Conservation (phyloP, 2,329 filamentous ascomycete species). For the Aspergillus fijiensis region DNA sequence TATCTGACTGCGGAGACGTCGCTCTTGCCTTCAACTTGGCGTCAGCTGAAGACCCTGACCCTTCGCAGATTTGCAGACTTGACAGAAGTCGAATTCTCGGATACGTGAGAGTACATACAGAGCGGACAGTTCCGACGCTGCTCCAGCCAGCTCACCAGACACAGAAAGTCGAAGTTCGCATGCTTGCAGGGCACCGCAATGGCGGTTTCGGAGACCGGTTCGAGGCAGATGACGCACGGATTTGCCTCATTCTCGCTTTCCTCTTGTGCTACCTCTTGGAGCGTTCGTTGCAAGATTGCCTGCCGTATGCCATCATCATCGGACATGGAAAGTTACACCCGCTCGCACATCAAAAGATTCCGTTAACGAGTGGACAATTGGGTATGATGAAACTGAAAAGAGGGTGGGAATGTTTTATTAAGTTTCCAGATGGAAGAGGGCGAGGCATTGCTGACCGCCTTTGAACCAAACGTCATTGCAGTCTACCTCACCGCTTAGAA, state of each 20-base stretch:
- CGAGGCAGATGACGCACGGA: conserved; percentile 85
- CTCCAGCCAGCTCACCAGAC: conserved; percentile 78
- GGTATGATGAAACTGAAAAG: neutral
- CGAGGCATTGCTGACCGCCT: neutral
- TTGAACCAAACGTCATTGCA: neutral
- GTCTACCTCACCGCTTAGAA: neutral
- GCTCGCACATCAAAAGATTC: neutral
- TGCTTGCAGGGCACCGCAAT: conserved; percentile 76
- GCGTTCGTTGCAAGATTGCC: conserved; percentile 46
- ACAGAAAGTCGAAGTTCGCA: conserved; percentile 79
- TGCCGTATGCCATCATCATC: conserved; percentile 44
- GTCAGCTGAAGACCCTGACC: neutral
- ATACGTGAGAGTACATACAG: conserved; percentile 54
- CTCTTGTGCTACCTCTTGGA: conserved; percentile 44
- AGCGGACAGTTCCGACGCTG: conserved; percentile 72
- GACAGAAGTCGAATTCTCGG: neutral
- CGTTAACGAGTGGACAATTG: neutral
- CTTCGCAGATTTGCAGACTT: conserved; percentile 8
- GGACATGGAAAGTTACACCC: conserved; percentile 31
- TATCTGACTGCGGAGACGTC: conserved; percentile 63
- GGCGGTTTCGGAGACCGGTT: conserved; percentile 69
- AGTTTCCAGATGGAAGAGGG: neutral
- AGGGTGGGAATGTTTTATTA: no score
- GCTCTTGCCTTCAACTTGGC: conserved; percentile 46
- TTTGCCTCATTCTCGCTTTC: conserved; percentile 39